Conservation (phyloP, 148 eudicot genomes). For the Suaeda aralocaspica region DNA sequence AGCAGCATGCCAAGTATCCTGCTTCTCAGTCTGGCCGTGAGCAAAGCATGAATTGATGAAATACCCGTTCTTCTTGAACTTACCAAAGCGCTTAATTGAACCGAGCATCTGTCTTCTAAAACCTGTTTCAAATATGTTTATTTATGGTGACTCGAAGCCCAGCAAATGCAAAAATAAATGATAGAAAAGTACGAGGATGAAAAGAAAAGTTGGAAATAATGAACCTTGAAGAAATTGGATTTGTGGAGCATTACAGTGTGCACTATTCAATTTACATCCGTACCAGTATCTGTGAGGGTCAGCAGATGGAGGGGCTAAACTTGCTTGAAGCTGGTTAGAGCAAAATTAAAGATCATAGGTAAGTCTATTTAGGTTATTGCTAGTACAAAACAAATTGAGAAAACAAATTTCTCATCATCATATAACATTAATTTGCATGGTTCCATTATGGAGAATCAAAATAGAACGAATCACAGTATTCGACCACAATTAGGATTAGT, state of each 20-base stretch:
- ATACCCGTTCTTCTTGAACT: conserved; percentile 57
- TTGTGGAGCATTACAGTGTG: conserved; percentile 55
- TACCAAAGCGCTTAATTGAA: conserved; percentile 45
- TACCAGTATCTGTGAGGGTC: conserved; percentile 82
- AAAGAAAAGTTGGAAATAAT: neutral
- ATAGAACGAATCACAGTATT: no score
- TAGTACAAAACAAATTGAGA: neutral
- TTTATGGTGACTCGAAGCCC: neutral
- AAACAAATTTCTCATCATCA: neutral
- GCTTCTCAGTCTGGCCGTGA: conserved; percentile 91
- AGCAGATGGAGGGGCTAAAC: conserved; percentile 68
- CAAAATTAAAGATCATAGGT: neutral
- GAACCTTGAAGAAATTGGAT: conserved; percentile 79
- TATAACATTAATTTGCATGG: neutral
- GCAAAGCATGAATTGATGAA: conserved; percentile 89
- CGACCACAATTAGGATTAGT: no score
- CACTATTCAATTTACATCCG: conserved; percentile 59
- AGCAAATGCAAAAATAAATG: neutral
- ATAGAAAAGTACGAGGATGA: neutral
- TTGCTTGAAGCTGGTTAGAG: conserved; percentile 55
- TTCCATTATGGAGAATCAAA: neutral
- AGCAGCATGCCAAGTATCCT: conserved; percentile 88
- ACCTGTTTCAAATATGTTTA: conserved; percentile 35
- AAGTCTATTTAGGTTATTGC: neutral
- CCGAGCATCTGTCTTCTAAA: conserved; percentile 74